These are phyloP conservation scores for Boeremia exigua DNA, from an alignment of 2,329 filamentous ascomycete species.

Conservation along the genomic window DNA sequence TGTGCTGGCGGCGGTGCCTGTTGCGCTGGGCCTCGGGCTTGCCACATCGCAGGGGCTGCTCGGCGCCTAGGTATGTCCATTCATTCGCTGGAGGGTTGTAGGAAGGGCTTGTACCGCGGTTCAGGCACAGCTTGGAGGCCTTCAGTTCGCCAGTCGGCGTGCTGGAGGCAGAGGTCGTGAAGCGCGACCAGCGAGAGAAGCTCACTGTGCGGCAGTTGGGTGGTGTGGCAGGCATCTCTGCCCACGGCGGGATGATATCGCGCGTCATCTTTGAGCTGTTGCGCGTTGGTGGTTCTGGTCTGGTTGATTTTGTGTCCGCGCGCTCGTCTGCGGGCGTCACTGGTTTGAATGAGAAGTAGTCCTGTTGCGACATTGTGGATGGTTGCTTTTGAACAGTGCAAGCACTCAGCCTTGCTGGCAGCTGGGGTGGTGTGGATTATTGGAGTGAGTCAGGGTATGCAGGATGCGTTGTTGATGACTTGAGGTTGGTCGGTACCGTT, in stretches of 20 bases:
- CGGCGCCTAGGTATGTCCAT: constrained; percentile 25
- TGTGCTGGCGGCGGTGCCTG: constrained; percentile 15
- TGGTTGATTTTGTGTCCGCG: constrained; percentile 1
- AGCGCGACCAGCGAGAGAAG: constrained; percentile 30
- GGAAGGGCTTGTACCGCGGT: constrained; percentile 18
- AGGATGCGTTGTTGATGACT: neutral
- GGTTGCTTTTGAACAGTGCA: constrained; percentile 2
- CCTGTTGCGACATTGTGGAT: constrained; percentile 17
- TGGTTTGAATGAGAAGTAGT: constrained; percentile 12
- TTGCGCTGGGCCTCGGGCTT: constrained; percentile 11
- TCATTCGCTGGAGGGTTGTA: constrained; percentile 31
- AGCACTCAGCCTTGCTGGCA: constrained; percentile 11
- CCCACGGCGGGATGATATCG: constrained; percentile 18
- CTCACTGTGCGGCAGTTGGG: constrained; percentile 25
- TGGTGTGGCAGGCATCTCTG: constrained; percentile 15
- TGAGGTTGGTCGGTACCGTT: constrained; percentile 1
- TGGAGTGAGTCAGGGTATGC: constrained; percentile 8
- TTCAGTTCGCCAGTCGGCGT: constrained; percentile 26
- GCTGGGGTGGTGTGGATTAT: constrained; percentile 2
- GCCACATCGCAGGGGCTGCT: constrained; percentile 15
- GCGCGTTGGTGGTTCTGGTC: constrained; percentile 5
- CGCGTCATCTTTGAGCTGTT: constrained; percentile 21
- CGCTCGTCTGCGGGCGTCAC: neutral
- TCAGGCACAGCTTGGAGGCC: constrained; percentile 29
- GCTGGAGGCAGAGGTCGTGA: constrained; percentile 12